Evolutionary conservation across 169 alveolate species (phyloP).

Genomic region (Babesia gibsoni): DNA sequence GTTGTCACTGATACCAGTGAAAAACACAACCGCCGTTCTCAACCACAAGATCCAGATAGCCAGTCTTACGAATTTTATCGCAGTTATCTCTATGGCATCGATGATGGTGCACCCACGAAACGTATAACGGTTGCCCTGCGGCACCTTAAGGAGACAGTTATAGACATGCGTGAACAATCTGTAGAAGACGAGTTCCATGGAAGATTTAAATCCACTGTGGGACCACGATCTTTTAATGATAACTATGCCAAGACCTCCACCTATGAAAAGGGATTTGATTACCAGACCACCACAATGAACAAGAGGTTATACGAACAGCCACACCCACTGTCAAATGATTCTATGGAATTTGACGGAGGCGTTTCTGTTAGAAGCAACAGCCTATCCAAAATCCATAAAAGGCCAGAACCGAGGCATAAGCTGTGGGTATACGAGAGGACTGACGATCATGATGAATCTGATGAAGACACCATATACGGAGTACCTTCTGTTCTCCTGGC

Average conservation of each 20-base stretch:
- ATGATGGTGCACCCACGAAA: slow-evolving; percentile 15
- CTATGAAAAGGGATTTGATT: neutral
- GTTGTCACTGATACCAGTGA: neutral
- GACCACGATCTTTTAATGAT: too few relatives aligned
- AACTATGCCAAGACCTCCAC: too few relatives aligned
- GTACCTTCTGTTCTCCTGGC: slow-evolving; percentile 8
- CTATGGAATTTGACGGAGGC: slow-evolving; percentile 21
- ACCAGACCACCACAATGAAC: neutral
- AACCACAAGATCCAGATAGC: neutral
- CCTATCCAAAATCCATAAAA: neutral
- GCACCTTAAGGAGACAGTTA: slow-evolving; percentile 19
- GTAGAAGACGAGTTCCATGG: neutral
- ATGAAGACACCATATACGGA: neutral
- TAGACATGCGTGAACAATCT: slow-evolving; percentile 35
- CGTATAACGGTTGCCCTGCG: slow-evolving; percentile 29
- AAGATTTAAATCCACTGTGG: neutral
- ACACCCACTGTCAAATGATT: neutral
- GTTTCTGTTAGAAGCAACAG: neutral
- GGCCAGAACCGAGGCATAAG: neutral
- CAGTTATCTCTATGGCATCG: slow-evolving; percentile 47
- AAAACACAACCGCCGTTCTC: neutral
- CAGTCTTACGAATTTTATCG: slow-evolving; percentile 47
- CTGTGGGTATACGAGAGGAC: slow-evolving; percentile 17
- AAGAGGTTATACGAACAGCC: neutral
- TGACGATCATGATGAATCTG: neutral